phyloP scores from a whole-genome alignment of 768 basidiomycete species.

The Tephrocybe sp. region DNA sequence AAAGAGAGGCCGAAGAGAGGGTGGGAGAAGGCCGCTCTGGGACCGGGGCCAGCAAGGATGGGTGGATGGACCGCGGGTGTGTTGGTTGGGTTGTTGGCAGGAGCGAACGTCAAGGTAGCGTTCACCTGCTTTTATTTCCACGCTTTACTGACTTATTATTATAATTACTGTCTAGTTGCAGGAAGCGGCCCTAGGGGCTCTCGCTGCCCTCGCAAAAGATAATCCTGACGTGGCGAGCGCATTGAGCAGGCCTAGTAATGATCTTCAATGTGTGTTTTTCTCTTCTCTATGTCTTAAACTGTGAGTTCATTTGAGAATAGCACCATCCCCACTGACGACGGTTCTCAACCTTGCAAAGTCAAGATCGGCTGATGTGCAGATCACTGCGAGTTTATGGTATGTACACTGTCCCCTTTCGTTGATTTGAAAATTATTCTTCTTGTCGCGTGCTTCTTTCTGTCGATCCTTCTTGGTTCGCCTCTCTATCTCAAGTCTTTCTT shows the following conservation, averaged over 20 bases:
- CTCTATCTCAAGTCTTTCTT: background rate
- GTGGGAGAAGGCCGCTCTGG: slow-evolving; percentile 1
- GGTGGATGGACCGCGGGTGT: slow-evolving; percentile 3
- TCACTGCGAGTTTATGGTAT: slow-evolving; percentile 73
- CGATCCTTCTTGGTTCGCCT: no score
- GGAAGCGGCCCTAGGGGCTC: slow-evolving; percentile 45
- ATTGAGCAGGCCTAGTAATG: slow-evolving; percentile 43
- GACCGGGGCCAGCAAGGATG: background rate
- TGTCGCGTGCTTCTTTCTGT: no score
- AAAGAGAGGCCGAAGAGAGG: background rate
- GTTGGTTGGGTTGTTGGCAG: background rate
- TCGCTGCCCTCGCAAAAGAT: slow-evolving; percentile 69
- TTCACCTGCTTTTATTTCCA: background rate
- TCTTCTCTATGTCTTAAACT: background rate
- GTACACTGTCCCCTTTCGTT: slow-evolving; percentile 4
- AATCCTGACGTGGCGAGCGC: slow-evolving; percentile 51
- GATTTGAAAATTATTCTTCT: no score
- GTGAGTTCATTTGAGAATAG: slow-evolving; percentile 11
- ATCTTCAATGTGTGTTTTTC: slow-evolving; percentile 34
- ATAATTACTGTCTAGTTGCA: background rate
- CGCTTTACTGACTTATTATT: background rate
- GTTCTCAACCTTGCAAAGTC: slow-evolving; percentile 58
- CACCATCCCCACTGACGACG: slow-evolving; percentile 39
- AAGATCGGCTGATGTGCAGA: slow-evolving; percentile 58
- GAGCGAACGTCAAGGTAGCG: background rate